A percentile compares a stretch with the other conserved stretches of the same genome.
Conservation (phyloP, 2,329 filamentous ascomycete genomes). For the Aspergillus sp. region DNA sequence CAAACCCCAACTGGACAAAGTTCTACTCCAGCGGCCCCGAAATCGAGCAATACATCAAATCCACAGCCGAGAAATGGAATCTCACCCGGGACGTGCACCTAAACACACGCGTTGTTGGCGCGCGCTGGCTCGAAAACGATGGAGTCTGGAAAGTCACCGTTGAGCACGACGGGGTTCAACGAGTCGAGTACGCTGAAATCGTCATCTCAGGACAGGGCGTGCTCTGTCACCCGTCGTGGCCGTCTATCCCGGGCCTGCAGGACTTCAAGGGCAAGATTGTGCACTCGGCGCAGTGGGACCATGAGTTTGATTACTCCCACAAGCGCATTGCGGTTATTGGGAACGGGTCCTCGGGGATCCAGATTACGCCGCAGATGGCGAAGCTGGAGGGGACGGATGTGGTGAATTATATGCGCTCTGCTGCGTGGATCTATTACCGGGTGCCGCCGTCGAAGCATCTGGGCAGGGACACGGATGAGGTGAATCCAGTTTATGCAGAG, state of each 20-base stretch:
- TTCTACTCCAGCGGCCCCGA: slow-evolving; percentile 28
- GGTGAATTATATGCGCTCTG: slow-evolving; percentile 29
- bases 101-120: slow-evolving; percentile 37
- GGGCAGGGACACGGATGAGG: slow-evolving; percentile 25
- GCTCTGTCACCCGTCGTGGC: slow-evolving; percentile 24
- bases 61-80: slow-evolving; percentile 39
- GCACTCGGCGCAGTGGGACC: slow-evolving; percentile 35
- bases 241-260: slow-evolving; percentile 28
- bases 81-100: slow-evolving; percentile 41
- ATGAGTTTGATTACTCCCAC: slow-evolving; percentile 18
- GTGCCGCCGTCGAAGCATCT: slow-evolving; percentile 22
- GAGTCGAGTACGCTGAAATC: slow-evolving; percentile 34
- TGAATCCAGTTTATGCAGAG: slow-evolving; percentile 27
- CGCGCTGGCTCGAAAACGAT: slow-evolving; percentile 39
- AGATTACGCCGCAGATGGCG: slow-evolving; percentile 32
- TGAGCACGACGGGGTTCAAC: slow-evolving; percentile 24
- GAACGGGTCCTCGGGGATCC: slow-evolving; percentile 34
- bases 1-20: slow-evolving; percentile 16
- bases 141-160: slow-evolving; percentile 39
- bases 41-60: slow-evolving; percentile 47
- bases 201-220: slow-evolving; percentile 35
- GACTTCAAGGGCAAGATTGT: slow-evolving; percentile 30
- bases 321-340: slow-evolving; percentile 27
- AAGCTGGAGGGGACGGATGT: slow-evolving; percentile 26
- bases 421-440: slow-evolving; percentile 29